Percentiles rank a stretch among this genome's conserved stretches.
These are phyloP conservation scores for Geotrichum bryndzae DNA, from an alignment of 1,139 yeast species.

Conservation along the genomic window DNA sequence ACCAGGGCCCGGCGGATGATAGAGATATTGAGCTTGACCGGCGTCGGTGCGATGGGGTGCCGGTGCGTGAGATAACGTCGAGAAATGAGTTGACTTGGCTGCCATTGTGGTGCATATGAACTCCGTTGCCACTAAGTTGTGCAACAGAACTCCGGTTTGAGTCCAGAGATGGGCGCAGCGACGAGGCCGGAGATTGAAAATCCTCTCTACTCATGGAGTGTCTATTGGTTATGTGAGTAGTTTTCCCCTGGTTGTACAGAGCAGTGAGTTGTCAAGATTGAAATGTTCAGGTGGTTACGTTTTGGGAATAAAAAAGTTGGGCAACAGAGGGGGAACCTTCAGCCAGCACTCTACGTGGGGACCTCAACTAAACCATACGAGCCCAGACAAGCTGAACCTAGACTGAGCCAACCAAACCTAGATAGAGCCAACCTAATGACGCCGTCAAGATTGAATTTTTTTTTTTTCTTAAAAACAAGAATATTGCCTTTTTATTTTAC, in stretches of 20 bases:
- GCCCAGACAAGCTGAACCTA: background rate
- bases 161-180: conserved; percentile 10
- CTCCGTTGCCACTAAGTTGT: background rate
- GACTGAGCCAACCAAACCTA: too few species aligned
- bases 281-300: background rate
- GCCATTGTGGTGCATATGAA: background rate
- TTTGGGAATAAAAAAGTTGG: background rate
- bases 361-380: background rate
- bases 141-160: background rate
- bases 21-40: conserved; percentile 9
- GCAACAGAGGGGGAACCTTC: background rate
- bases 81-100: conserved; percentile 1
- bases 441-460: background rate
- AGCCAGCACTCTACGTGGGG: background rate
- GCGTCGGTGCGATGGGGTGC: conserved; percentile 8
- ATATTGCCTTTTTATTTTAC: too few species aligned
- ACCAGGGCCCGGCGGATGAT: conserved; percentile 7
- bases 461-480: background rate
- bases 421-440: too few species aligned
- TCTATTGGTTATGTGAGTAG: background rate
- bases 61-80: background rate
- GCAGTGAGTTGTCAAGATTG: background rate
- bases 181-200: conserved; percentile 5
- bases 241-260: background rate
- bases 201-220: conserved; percentile 1